These are phyloP conservation scores for Acanthamoeba polyphaga DNA, from an alignment of 208 protist genomes.

Conservation along the genomic window DNA sequence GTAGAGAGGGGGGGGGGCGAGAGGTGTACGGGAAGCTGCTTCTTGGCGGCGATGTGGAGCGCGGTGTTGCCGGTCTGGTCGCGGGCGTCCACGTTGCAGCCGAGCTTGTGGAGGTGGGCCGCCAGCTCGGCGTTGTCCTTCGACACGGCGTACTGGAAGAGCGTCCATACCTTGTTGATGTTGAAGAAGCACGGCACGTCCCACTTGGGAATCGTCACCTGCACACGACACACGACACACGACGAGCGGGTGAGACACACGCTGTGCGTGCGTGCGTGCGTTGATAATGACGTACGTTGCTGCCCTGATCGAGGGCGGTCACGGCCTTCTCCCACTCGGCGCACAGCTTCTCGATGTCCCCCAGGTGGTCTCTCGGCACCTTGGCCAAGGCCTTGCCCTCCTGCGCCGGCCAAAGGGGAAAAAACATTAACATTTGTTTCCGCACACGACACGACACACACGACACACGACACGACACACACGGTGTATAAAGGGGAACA, in stretches of 20 bases:
- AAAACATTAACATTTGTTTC: background rate
- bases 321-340: constrained; percentile 64
- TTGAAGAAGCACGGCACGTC: constrained; percentile 69
- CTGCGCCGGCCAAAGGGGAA: background rate
- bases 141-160: constrained; percentile 70
- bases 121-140: constrained; percentile 65
- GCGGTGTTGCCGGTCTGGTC: constrained; percentile 71
- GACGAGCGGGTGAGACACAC: background rate
- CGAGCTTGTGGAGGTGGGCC: constrained; percentile 34
- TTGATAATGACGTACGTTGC: background rate
- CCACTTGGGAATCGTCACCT: constrained; percentile 60
- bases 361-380: constrained; percentile 13
- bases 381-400: constrained; percentile 52
- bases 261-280: too few species aligned
- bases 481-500: background rate
- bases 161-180: constrained; percentile 69
- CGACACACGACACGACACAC: background rate
- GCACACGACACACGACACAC: background rate
- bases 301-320: background rate
- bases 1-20: background rate
- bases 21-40: constrained; percentile 7
- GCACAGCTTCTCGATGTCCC: constrained; percentile 1
- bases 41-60: constrained; percentile 65
- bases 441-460: background rate
- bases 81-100: constrained; percentile 56